A percentile compares a stretch with the other conserved stretches of the same genome.
These are phyloP conservation scores for Arthrinium puccinioides DNA, from an alignment of 2,329 filamentous ascomycete species.

Conservation along the genomic window DNA sequence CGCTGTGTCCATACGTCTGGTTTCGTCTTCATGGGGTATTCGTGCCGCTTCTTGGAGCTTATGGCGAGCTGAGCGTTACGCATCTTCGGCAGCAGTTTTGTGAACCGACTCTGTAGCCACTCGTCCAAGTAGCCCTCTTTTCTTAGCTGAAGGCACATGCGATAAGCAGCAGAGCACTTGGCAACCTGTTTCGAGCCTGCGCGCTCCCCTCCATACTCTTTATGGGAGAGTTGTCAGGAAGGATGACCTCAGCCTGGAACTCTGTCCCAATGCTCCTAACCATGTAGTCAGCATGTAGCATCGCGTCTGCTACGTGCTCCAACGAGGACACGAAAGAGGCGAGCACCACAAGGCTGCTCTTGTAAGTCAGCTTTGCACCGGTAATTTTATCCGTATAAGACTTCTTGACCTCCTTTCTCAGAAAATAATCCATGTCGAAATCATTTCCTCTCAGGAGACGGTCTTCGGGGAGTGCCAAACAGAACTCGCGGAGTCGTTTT, in stretches of 20 bases:
- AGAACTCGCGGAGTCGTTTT: slow-evolving; percentile 65
- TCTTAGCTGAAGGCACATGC: slow-evolving; percentile 66
- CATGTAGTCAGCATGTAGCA: slow-evolving; percentile 49
- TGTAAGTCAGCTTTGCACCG: slow-evolving; percentile 73
- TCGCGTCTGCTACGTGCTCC: slow-evolving; percentile 33
- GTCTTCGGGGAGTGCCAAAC: slow-evolving; percentile 65
- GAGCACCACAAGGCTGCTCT: slow-evolving; percentile 64
- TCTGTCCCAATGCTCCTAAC: slow-evolving; percentile 47
- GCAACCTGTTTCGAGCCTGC: slow-evolving; percentile 67
- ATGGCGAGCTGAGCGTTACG: slow-evolving; percentile 81
- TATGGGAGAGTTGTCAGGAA: slow-evolving; percentile 71
- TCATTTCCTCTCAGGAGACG: slow-evolving; percentile 58
- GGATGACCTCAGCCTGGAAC: slow-evolving; percentile 70
- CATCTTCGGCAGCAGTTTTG: slow-evolving; percentile 68
- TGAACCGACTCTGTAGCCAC: slow-evolving; percentile 65
- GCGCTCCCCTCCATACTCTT: slow-evolving; percentile 50
- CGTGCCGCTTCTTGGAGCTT: slow-evolving; percentile 65
- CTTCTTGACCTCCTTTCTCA: slow-evolving; percentile 44
- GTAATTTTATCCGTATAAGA: slow-evolving; percentile 56
- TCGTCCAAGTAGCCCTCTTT: slow-evolving; percentile 62
- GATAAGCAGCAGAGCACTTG: slow-evolving; percentile 83
- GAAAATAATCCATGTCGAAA: slow-evolving; percentile 45
- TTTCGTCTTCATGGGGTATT: slow-evolving; percentile 74
- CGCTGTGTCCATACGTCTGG: slow-evolving; percentile 61
- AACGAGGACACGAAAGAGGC: slow-evolving; percentile 68